Evolutionary conservation across 306 rosid genomes (phyloP).

Genomic region (Quercus suber): DNA sequence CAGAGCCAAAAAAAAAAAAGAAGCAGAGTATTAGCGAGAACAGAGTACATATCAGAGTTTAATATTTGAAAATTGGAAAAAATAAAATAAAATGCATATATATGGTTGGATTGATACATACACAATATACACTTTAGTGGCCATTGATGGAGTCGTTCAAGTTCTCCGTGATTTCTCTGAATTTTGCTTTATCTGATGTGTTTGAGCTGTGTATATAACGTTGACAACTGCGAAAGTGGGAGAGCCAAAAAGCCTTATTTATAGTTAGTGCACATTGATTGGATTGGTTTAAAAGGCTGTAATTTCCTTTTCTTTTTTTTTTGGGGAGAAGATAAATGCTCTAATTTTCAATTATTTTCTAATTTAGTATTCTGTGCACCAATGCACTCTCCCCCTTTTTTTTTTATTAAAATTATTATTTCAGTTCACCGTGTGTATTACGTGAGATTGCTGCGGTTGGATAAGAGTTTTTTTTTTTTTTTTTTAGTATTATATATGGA

Average conservation of each 20-base stretch:
- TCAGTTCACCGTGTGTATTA: no score
- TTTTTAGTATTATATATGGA: no score
- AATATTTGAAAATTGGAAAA: conserved; percentile 6
- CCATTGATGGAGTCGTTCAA: conserved; percentile 52
- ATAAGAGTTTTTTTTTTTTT: no score
- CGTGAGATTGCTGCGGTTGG: no score
- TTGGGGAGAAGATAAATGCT: no score
- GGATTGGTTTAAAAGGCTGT: conserved; percentile 12
- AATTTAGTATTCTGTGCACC: no score
- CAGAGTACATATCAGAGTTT: conserved; percentile 14
- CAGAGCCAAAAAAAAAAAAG: neutral
- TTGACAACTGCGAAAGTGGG: conserved; percentile 23
- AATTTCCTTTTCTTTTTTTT: neutral
- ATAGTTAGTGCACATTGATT: conserved; percentile 32
- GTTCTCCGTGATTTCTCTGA: conserved; percentile 2
- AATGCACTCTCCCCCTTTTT: no score
- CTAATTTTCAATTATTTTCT: no score
- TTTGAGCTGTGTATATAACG: conserved; percentile 1
- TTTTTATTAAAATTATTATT: no score
- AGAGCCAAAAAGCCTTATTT: conserved; percentile 20
- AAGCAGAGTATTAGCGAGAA: conserved; percentile 13
- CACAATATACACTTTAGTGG: conserved; percentile 90
- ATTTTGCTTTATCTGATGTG: conserved; percentile 5
- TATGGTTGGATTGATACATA: conserved; percentile 29
- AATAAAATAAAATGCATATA: neutral